Percentiles rank a stretch among this genome's conserved stretches.
phyloP scores from a whole-genome alignment of 371 early-diverging fungal genomes.

The Mortierella sp. region DNA sequence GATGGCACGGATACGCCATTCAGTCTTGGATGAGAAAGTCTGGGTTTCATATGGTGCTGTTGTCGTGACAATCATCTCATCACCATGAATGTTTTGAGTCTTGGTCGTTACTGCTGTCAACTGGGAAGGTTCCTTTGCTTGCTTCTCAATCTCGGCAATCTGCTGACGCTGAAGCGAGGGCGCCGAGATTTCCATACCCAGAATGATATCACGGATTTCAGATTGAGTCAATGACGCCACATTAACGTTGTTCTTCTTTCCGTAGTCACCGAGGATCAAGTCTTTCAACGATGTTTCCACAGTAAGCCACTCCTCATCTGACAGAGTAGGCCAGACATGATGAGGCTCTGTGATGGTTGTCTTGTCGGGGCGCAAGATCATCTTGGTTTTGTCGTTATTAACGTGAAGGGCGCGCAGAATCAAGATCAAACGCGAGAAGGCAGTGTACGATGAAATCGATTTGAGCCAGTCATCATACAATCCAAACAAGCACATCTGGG shows the following conservation, averaged over 20 bases:
- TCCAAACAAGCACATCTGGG: constrained; percentile 93
- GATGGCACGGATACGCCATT: constrained; percentile 98
- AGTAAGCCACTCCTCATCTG: constrained; percentile 98
- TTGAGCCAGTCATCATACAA: constrained; percentile 97
- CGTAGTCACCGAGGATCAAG: constrained; percentile 97
- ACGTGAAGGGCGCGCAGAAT: constrained; percentile 97
- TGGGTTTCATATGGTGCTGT: constrained; percentile 97
- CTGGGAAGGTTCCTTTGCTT: constrained; percentile 92
- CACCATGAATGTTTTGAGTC: constrained; percentile 97
- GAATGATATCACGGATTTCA: constrained; percentile 99
- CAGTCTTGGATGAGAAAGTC: constrained; percentile 98
- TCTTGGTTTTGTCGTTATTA: constrained; percentile 96
- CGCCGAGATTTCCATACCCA: constrained; percentile 99
- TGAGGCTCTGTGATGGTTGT: constrained; percentile 94
- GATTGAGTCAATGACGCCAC: constrained; percentile 95
- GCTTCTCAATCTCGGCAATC: constrained; percentile 97
- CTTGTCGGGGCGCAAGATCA: constrained; percentile 95
- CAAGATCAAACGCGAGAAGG: constrained; percentile 97
- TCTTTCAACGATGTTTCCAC: constrained; percentile 98
- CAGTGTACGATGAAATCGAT: constrained; percentile 96
- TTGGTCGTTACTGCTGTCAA: constrained; percentile 96
- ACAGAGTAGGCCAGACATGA: constrained; percentile 96
- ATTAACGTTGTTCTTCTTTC: constrained; percentile 98
- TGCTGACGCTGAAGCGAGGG: constrained; percentile 98
- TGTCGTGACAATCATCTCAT: constrained; percentile 98